phyloP scores from a whole-genome alignment of 2,329 filamentous ascomycete genomes.

The Apiospora kogelbergensis region DNA sequence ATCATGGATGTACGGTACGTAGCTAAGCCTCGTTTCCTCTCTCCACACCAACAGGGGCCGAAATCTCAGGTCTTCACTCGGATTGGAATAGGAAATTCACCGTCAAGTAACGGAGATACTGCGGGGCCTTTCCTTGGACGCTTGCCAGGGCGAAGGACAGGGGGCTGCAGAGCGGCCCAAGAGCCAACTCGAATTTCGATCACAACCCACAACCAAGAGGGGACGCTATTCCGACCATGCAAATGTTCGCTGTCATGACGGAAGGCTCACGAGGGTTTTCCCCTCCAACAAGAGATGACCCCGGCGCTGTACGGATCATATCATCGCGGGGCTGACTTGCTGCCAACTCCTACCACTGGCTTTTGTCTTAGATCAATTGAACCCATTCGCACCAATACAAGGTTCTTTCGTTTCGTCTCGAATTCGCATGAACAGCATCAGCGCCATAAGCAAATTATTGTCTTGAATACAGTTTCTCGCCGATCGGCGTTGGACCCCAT shows the following conservation, averaged over 20 bases:
- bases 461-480: not conserved
- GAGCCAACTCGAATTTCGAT: not conserved
- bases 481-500: not conserved
- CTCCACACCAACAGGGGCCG: not conserved
- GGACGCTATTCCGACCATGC: not conserved
- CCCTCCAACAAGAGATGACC: conserved; percentile 1
- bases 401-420: not conserved
- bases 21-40: not conserved
- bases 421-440: not conserved
- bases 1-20: not conserved
- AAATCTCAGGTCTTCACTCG: not conserved
- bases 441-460: not conserved
- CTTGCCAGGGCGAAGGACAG: not conserved
- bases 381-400: not conserved
- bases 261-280: not conserved
- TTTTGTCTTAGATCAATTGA: not conserved
- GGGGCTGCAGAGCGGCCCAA: not conserved
- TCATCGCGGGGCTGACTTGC: not conserved
- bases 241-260: not conserved
- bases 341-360: not conserved
- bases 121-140: not conserved
- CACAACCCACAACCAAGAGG: not conserved
- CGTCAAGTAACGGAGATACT: not conserved
- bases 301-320: not conserved
- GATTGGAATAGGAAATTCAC: not conserved